phyloP scores from a whole-genome alignment of 495 filamentous ascomycete genomes.

The Aspergillus cristatus region DNA sequence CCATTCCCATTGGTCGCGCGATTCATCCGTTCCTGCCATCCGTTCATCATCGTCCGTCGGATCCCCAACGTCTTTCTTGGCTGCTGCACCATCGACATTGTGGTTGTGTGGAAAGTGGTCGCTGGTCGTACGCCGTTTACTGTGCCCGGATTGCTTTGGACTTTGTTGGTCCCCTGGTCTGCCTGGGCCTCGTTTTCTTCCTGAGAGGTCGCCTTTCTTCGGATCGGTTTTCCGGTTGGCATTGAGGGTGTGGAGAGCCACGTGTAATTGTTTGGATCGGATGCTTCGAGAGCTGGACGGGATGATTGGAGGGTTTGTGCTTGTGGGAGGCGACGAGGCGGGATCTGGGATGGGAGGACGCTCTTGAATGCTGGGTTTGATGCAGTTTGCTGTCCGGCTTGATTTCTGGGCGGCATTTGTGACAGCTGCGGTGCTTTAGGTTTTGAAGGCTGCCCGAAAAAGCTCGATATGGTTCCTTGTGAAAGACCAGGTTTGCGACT shows the following conservation, averaged over 20 bases:
- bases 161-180: constrained; percentile 11
- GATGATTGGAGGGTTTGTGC: constrained; percentile 26
- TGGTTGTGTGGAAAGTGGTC: constrained; percentile 45
- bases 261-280: constrained; percentile 31
- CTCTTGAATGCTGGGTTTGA: constrained; percentile 3
- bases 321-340: constrained; percentile 27
- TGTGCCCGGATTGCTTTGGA: constrained; percentile 16
- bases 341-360: constrained; percentile 17
- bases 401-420: neutral
- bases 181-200: constrained; percentile 3
- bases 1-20: constrained; percentile 11
- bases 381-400: neutral
- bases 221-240: constrained; percentile 16
- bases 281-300: constrained; percentile 28
- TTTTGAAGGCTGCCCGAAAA: constrained; percentile 19
- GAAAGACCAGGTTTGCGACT: constrained; percentile 19
- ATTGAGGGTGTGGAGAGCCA: constrained; percentile 27
- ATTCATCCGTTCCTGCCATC: constrained; percentile 44
- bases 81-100: constrained; percentile 32
- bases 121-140: constrained; percentile 23
- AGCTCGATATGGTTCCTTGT: constrained; percentile 33
- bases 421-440: constrained; percentile 3
- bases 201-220: constrained; percentile 2
- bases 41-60: constrained; percentile 45
- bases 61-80: constrained; percentile 46